phyloP scores from a whole-genome alignment of 768 basidiomycete genomes.

The Trametes coccinea region DNA sequence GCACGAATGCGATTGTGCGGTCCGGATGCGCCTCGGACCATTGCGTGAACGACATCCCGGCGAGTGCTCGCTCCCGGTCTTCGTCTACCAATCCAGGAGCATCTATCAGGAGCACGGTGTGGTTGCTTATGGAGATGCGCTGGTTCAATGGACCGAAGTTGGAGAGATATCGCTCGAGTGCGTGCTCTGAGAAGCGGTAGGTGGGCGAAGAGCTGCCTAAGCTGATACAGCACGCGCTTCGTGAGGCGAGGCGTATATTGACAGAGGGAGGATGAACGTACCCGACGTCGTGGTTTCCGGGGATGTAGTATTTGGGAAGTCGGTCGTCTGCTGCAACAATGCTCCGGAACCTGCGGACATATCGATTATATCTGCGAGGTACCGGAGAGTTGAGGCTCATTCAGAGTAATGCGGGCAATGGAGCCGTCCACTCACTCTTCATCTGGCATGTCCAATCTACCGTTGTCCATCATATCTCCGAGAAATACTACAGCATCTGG shows the following conservation, averaged over 20 bases:
- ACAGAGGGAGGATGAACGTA: conserved; percentile 34
- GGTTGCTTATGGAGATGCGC: conserved; percentile 63
- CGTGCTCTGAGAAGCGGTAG: conserved; percentile 28
- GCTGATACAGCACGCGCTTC: conserved; percentile 21
- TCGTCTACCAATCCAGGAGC: conserved; percentile 76
- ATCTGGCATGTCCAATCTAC: conserved; percentile 61
- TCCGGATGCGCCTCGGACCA: conserved; percentile 48
- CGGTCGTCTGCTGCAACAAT: conserved; percentile 52
- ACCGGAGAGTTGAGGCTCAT: not conserved
- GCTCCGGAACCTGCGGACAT: conserved; percentile 63
- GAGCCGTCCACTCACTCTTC: conserved; percentile 57
- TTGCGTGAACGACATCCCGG: conserved; percentile 41
- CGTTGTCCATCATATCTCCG: conserved; percentile 93
- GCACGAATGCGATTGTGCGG: conserved; percentile 51
- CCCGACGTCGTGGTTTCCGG: conserved; percentile 93
- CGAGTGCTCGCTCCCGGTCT: conserved; percentile 51
- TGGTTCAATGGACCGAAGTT: conserved; percentile 79
- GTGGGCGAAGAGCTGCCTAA: conserved; percentile 29
- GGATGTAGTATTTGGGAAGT: conserved; percentile 67
- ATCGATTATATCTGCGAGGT: conserved; percentile 64
- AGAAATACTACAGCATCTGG: conserved; percentile 81
- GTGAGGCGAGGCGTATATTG: not conserved
- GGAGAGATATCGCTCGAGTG: conserved; percentile 55
- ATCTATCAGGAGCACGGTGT: conserved; percentile 73
- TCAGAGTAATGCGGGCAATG: not conserved